Conservation (phyloP, 2,329 filamentous ascomycete species). For the Ophiostoma novo-ulmi region DNA sequence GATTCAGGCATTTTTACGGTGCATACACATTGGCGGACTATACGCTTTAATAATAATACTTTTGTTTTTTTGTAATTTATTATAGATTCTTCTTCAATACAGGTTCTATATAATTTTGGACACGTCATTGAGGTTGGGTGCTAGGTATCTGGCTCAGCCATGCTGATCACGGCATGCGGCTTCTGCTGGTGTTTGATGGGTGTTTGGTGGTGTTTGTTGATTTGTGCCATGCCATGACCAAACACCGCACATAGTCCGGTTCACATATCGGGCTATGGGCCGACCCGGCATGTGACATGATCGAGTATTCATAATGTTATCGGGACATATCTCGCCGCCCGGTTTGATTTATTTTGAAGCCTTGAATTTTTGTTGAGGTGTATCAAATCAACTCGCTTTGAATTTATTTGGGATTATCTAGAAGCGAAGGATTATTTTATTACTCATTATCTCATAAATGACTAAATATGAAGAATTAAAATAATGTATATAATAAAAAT, state of each 20-base stretch:
- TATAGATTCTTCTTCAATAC: neutral
- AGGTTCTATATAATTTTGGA: neutral
- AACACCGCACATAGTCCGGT: neutral
- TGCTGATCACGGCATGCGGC: neutral
- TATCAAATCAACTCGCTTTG: neutral
- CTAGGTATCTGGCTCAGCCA: neutral
- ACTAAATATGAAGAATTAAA: too few relatives aligned
- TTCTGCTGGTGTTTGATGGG: neutral
- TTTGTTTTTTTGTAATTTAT: neutral
- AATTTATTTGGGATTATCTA: too few relatives aligned
- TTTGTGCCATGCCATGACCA: neutral
- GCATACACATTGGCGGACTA: constrained; percentile 7
- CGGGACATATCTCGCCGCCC: neutral
- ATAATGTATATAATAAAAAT: too few relatives aligned
- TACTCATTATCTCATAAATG: too few relatives aligned
- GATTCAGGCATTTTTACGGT: constrained; percentile 15
- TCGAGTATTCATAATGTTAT: neutral
- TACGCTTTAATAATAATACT: constrained; percentile 5
- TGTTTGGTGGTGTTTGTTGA: neutral
- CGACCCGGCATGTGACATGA: neutral
- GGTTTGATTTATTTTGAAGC: neutral
- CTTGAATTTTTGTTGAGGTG: neutral
- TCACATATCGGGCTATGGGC: neutral
- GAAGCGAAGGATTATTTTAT: too few relatives aligned
- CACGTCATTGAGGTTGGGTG: neutral